A percentile compares a stretch with the other conserved stretches of the same genome.
Conservation (phyloP, 1,284 basidiomycete genomes). For the Puccinia polysora region DNA sequence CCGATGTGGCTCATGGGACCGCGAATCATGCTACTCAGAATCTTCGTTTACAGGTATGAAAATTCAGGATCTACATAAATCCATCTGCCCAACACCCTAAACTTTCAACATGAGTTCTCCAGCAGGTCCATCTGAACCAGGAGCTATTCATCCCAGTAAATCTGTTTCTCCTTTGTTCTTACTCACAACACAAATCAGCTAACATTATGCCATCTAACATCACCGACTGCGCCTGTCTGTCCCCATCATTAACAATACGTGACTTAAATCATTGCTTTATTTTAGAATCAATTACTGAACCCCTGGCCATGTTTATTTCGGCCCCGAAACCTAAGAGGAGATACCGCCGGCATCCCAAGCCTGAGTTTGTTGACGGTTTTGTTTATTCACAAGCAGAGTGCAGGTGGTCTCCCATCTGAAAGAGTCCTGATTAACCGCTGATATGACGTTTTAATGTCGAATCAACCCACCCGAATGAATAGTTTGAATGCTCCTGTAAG, state of each 20-base stretch:
- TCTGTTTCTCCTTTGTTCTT: too few relatives aligned
- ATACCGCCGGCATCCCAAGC: constrained; percentile 41
- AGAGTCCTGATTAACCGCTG: too few relatives aligned
- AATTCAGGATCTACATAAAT: too few relatives aligned
- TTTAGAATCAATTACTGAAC: not conserved
- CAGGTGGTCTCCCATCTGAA: too few relatives aligned
- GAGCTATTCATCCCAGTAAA: too few relatives aligned
- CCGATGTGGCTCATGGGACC: constrained; percentile 1
- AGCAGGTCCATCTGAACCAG: too few relatives aligned
- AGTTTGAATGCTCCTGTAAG: constrained; percentile 41
- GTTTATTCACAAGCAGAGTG: too few relatives aligned
- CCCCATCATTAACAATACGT: not conserved
- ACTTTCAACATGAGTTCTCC: too few relatives aligned
- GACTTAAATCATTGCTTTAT: not conserved
- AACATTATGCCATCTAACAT: too few relatives aligned
- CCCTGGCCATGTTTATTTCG: not conserved
- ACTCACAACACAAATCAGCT: too few relatives aligned
- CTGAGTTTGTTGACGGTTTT: constrained; percentile 22
- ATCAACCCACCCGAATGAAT: not conserved
- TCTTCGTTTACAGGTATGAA: not conserved
- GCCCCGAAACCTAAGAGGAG: constrained; percentile 25
- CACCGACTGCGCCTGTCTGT: not conserved
- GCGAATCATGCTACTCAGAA: constrained; percentile 7
- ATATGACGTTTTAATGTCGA: not conserved
- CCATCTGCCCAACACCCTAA: too few relatives aligned